Evolutionary conservation across 2,329 filamentous ascomycete genomes (phyloP), one percentile per base, ranked within the genome.

Genomic region (Tympanopsis confertula): DNA sequence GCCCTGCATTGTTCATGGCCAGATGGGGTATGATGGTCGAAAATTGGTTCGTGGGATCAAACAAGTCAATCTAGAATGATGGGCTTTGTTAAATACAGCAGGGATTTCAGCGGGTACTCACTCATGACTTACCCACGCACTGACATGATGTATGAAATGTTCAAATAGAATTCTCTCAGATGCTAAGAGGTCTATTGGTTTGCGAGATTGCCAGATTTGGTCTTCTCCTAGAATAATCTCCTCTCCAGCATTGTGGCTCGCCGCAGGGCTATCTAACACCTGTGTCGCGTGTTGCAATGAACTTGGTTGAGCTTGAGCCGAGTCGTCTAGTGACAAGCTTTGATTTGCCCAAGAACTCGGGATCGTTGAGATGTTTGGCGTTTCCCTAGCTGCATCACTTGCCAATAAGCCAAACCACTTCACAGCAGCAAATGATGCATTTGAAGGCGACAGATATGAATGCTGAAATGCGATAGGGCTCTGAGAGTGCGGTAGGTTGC

Each of bases 41-140:
- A 20, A 47, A 49, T 36, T 45, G 45, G 29, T 20, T 41, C 35
- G 37, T 49, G n/a, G 43, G 47, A 42, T 43, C 48, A 42, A 45
- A 48, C 14, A 48, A 42, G 42, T 45, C 47, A 30, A 44, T 46
- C 45, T 46, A 18, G 18, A 7, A n/a, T 28, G 20, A 35, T 19
- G 13, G 7, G 22, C n/a, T 26, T 10, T 7, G 22, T 26, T 26
- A 26, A n/a, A n/a, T n/a, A n/a, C n/a, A n/a, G n/a, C n/a, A n/a
- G n/a, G n/a, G n/a, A n/a, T n/a, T n/a, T n/a, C 39, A 15, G 19
- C 39, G 13, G 40, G 29, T 5, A n/a, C 19, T 4, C 13, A 14
- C 12, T 3, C 12, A 5, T n/a, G 18, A 32, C 36, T 19, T 41
- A 47, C 45, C 45, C 45, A 47, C 13, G 38, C 37, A 29, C 44